Evolutionary conservation across 2,329 filamentous ascomycete genomes (phyloP).

Genomic region (Neonectria sp.): DNA sequence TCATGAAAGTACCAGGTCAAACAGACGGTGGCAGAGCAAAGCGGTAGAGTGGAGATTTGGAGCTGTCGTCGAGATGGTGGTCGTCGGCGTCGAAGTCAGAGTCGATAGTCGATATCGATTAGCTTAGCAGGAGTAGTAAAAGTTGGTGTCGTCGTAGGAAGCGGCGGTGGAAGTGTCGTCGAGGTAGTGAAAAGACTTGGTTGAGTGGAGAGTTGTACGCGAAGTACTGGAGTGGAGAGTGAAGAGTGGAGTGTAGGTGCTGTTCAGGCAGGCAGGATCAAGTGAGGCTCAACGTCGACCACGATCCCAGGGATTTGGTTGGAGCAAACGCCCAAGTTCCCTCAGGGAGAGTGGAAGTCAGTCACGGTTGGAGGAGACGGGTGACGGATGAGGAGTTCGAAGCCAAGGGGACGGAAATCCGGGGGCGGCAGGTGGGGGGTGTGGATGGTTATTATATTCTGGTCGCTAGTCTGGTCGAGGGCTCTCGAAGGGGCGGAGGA

Average conservation of each 20-base stretch:
- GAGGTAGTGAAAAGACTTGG: slow-evolving; percentile 18
- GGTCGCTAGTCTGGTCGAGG: slow-evolving; percentile 39
- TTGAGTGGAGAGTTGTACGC: slow-evolving; percentile 22
- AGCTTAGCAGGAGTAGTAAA: background rate
- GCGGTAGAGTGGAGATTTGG: slow-evolving; percentile 44
- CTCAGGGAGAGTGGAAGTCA: slow-evolving; percentile 30
- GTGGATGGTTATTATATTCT: slow-evolving; percentile 52
- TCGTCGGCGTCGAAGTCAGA: slow-evolving; percentile 27
- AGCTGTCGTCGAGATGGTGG: slow-evolving; percentile 26
- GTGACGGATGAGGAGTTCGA: slow-evolving; percentile 43
- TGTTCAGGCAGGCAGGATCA: slow-evolving; percentile 21
- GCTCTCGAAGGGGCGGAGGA: slow-evolving; percentile 41
- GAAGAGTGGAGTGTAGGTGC: slow-evolving; percentile 31
- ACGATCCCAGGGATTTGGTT: slow-evolving; percentile 40
- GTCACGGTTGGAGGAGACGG: slow-evolving; percentile 34
- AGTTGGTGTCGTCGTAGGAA: slow-evolving; percentile 20
- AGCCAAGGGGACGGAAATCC: slow-evolving; percentile 50
- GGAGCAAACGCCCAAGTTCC: slow-evolving; percentile 38
- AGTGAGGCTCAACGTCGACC: slow-evolving; percentile 41
- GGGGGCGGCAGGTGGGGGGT: slow-evolving; percentile 50
- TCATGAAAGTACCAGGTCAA: slow-evolving; percentile 38
- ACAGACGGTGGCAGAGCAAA: slow-evolving; percentile 26
- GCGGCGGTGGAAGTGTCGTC: slow-evolving; percentile 28
- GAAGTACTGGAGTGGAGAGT: slow-evolving; percentile 9
- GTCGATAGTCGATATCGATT: slow-evolving; percentile 6